Evolutionary conservation across 2,329 filamentous ascomycete genomes (phyloP), one percentile per base, ranked within the genome.

Genomic region (Phyllosticta paracitricarpa): DNA sequence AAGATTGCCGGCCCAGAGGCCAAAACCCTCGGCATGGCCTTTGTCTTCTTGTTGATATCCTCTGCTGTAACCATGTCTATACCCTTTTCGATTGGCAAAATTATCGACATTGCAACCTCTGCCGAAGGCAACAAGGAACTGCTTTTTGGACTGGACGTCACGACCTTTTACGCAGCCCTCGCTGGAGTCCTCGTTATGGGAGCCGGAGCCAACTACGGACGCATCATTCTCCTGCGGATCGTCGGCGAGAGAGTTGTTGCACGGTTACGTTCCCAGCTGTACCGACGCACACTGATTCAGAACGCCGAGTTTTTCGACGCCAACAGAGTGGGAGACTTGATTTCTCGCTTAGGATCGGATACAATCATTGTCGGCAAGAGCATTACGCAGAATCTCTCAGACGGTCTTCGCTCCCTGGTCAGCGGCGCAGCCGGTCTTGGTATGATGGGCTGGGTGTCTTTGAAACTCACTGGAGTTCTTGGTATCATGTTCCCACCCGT

Each of bases 251-350:
- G 94, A 52, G 94, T 99, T 62, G 94, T 99, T 59, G 88, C 93
- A 10, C 85, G 93, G 67, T 81, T 99, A 61, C 85, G 94, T 63
- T 93, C 92, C 17, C 89, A 91, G 71, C 84, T 99, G 3, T 99
- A 96, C 77, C 85, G 91, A 66, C 85, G 89, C 65, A 99, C 94
- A 0, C 96, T 95, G 68, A 83, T 94, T n/a, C 94, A 99, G 73
- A 94, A 99, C 73, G 94, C 94, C 62, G 94, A 97, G 70, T 99
- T 99, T 78, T 99, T 99, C 71, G 94, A 99, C 72, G 94, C 94
- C 51, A 99, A 99, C 76, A 84, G 94, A 26, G 92, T 97, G 26
- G 94, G 94, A 72, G 94, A 99, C 72, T 79, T 99, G 67, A 97
- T 99, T 70, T 97, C 93, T 48, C 88, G 95, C 48, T 84, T 99